A percentile compares a stretch with the other conserved stretches of the same genome.
These are phyloP conservation scores for Pythium plurisporium DNA, from an alignment of 352 stramenopile genomes.

Conservation along the genomic window DNA sequence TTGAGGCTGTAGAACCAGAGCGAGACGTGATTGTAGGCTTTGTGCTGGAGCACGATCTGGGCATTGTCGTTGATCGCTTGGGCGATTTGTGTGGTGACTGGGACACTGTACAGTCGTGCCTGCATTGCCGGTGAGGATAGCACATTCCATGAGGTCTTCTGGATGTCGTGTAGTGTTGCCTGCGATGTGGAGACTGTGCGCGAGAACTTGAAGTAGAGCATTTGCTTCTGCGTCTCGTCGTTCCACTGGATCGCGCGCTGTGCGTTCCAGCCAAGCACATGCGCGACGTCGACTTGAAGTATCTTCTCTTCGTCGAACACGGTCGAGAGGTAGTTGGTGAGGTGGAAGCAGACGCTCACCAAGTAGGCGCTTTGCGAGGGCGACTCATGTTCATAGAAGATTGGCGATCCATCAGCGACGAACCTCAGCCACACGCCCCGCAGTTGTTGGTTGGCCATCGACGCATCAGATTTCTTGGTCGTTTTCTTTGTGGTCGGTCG, in stretches of 20 bases:
- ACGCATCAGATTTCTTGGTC: background rate
- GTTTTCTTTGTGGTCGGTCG: background rate
- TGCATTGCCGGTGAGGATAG: background rate
- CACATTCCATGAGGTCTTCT: slow-evolving; percentile 1
- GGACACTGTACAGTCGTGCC: slow-evolving; percentile 6
- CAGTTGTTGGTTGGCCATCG: background rate
- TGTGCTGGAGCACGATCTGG: slow-evolving; percentile 4
- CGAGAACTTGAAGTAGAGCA: slow-evolving; percentile 8
- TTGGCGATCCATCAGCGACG: background rate
- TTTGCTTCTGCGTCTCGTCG: background rate
- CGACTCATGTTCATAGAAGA: background rate
- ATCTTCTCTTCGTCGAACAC: background rate
- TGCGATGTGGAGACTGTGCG: background rate
- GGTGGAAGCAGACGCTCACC: slow-evolving; percentile 6
- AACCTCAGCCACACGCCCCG: background rate
- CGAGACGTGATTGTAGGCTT: background rate
- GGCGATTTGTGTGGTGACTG: background rate
- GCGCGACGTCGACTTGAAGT: background rate
- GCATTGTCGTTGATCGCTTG: slow-evolving; percentile 12
- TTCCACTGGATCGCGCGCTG: slow-evolving; percentile 4
- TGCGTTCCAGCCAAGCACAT: slow-evolving; percentile 1
- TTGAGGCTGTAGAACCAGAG: slow-evolving; percentile 9
- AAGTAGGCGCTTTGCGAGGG: background rate
- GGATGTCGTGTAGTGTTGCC: background rate
- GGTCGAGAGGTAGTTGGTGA: background rate